These are phyloP conservation scores for Achlya hypogyna DNA, from an alignment of 352 stramenopile genomes.

Conservation along the genomic window DNA sequence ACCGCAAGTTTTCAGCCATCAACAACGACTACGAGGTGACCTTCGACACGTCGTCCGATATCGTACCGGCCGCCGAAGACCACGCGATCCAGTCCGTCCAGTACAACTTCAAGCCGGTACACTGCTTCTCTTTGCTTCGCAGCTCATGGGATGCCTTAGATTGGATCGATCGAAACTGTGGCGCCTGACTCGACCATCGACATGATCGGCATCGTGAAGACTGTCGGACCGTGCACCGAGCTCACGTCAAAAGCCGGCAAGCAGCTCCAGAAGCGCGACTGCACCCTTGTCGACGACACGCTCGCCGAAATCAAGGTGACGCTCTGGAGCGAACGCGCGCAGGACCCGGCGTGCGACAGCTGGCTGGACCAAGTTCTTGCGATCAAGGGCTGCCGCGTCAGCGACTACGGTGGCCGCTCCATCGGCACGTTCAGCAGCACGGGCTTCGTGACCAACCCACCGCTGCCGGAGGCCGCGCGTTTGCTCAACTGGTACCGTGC, in stretches of 20 bases:
- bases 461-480: conserved; percentile 76
- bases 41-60: conserved; percentile 94
- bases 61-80: conserved; percentile 86
- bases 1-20: conserved; percentile 95
- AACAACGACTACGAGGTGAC: conserved; percentile 98
- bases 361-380: conserved; percentile 89
- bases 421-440: conserved; percentile 79
- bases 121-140: neutral
- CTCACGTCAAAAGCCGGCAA: conserved; percentile 94
- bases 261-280: conserved; percentile 95
- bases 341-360: conserved; percentile 70
- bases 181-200: conserved; percentile 87
- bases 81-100: conserved; percentile 83
- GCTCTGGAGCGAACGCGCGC: conserved; percentile 91
- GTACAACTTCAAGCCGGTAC: conserved; percentile 86
- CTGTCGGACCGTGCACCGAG: conserved; percentile 81
- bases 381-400: conserved; percentile 93
- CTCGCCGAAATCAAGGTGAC: conserved; percentile 94
- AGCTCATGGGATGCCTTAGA: conserved; percentile 31
- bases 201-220: conserved; percentile 93
- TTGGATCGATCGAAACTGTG: conserved; percentile 85
- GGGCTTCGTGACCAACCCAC: conserved; percentile 76
- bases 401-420: conserved; percentile 89
- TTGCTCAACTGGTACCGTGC: conserved; percentile 83
- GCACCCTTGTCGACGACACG: conserved; percentile 94